Percentiles rank a stretch among this genome's conserved stretches.
Conservation (phyloP, 2,329 filamentous ascomycete species). For the Trichoderma polysporum region DNA sequence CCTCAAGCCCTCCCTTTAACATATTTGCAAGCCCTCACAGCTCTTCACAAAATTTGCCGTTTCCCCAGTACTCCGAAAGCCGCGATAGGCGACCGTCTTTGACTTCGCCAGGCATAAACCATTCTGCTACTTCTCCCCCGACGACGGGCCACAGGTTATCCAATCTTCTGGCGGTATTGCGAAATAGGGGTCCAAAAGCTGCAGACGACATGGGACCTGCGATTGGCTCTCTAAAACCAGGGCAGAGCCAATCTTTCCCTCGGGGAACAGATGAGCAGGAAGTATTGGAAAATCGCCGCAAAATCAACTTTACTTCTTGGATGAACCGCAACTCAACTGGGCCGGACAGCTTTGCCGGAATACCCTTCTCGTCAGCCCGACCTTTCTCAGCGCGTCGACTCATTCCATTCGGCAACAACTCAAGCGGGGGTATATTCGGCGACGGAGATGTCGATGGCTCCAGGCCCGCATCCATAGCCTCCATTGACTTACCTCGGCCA, state of each 20-base stretch:
- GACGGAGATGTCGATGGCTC: slow-evolving; percentile 60
- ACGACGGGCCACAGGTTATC: slow-evolving; percentile 41
- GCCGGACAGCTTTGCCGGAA: slow-evolving; percentile 38
- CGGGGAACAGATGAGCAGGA: slow-evolving; percentile 58
- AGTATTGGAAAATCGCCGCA: slow-evolving; percentile 51
- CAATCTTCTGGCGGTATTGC: slow-evolving; percentile 59
- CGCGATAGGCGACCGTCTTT: slow-evolving; percentile 44
- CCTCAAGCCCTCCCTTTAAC: slow-evolving; percentile 57
- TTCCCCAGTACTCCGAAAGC: slow-evolving; percentile 49
- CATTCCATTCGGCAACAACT: slow-evolving; percentile 53
- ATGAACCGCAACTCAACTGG: slow-evolving; percentile 55
- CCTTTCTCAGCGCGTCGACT: slow-evolving; percentile 44
- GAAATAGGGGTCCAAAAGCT: slow-evolving; percentile 62
- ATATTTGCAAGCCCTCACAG: slow-evolving; percentile 62
- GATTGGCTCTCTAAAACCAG: slow-evolving; percentile 66
- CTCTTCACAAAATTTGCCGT: slow-evolving; percentile 59
- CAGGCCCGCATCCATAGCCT: slow-evolving; percentile 67
- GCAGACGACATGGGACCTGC: slow-evolving; percentile 53
- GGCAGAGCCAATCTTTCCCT: slow-evolving; percentile 77
- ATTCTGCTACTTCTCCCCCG: slow-evolving; percentile 42
- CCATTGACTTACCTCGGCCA: slow-evolving; percentile 69
- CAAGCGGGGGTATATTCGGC: slow-evolving; percentile 48
- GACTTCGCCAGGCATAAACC: slow-evolving; percentile 32
- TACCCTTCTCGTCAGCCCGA: slow-evolving; percentile 34
- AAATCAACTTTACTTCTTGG: slow-evolving; percentile 61